These are phyloP conservation scores for Rhynchospora tenuis DNA, from an alignment of 176 grass and related monocot species.

Conservation along the genomic window DNA sequence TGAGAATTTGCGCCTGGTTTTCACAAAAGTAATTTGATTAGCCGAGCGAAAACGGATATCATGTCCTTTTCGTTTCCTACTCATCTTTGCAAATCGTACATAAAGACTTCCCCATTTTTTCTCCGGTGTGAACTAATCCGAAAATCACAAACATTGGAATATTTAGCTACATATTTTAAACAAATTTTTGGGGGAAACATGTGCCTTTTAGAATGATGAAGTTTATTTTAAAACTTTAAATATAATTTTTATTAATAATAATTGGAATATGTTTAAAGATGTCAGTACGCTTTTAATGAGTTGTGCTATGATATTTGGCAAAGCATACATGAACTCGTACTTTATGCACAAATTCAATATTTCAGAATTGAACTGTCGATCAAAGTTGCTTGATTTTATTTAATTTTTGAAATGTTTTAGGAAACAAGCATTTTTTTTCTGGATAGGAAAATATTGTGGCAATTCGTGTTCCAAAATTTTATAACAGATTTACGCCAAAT, in stretches of 20 bases:
- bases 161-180: no score
- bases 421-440: no score
- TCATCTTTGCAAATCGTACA: background rate
- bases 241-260: background rate
- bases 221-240: background rate
- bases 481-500: no score
- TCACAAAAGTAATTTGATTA: background rate
- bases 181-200: background rate
- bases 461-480: no score
- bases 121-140: background rate
- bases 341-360: background rate
- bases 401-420: background rate
- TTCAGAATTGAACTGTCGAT: background rate
- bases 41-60: background rate
- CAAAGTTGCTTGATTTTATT: background rate
- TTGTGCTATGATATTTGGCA: background rate
- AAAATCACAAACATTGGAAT: background rate
- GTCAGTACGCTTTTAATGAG: background rate
- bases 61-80: background rate
- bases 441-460: no score
- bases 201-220: background rate
- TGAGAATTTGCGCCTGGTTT: background rate
- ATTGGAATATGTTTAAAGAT: background rate
- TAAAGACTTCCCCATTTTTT: background rate
- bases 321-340: background rate